Percentiles rank a stretch among this genome's conserved stretches.
These are phyloP conservation scores for Echeveria elegans DNA, from an alignment of 164 flowering plant species.

Conservation along the genomic window DNA sequence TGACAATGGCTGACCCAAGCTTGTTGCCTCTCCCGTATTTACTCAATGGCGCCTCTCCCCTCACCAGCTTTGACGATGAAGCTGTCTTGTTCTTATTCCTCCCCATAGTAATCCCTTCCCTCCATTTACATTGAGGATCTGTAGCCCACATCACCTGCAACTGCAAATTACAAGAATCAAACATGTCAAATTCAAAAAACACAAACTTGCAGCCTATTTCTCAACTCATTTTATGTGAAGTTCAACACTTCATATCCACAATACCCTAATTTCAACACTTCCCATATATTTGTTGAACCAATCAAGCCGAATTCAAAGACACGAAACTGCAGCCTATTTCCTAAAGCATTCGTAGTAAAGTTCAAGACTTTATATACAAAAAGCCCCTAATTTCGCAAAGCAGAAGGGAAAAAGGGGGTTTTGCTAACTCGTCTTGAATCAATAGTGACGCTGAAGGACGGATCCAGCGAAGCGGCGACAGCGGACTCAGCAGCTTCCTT, in stretches of 20 bases:
- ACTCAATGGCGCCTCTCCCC: constrained; percentile 6
- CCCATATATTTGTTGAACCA: no score
- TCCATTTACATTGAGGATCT: constrained; percentile 10
- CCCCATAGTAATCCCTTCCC: constrained; percentile 18
- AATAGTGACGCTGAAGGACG: constrained; percentile 48
- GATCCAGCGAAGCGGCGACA: constrained; percentile 50
- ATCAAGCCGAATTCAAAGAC: no score
- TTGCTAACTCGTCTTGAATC: constrained; percentile 35
- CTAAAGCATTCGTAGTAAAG: no score
- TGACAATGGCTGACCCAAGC: constrained; percentile 24
- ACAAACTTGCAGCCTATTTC: background rate
- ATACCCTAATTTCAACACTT: background rate
- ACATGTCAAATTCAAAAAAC: background rate
- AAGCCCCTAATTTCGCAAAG: background rate
- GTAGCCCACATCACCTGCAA: constrained; percentile 7
- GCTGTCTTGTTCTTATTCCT: background rate
- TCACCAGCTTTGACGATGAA: background rate
- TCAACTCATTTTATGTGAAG: background rate
- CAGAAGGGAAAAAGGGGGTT: constrained; percentile 3
- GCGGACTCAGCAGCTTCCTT: constrained; percentile 60
- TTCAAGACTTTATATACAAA: background rate
- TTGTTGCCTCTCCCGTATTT: constrained; percentile 50
- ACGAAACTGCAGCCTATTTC: no score
- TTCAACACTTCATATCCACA: background rate
- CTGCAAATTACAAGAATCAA: background rate